These are phyloP conservation scores for Drechmeria coniospora DNA, from an alignment of 2,329 filamentous ascomycete species.

Conservation along the genomic window DNA sequence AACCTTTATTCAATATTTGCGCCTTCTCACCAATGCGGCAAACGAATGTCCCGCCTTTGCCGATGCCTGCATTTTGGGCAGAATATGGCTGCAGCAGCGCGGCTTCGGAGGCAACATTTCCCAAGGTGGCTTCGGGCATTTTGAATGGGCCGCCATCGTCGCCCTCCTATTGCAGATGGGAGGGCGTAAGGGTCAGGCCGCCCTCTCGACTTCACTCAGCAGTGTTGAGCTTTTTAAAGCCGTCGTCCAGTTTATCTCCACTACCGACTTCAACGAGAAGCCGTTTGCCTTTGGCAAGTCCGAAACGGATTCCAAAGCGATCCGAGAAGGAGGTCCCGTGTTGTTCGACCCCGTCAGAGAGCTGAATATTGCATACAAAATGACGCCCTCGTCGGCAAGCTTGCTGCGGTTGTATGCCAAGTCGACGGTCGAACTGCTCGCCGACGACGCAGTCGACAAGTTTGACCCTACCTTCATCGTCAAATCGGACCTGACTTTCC, in stretches of 20 bases:
- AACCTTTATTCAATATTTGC: slow-evolving; percentile 58
- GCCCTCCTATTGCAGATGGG: slow-evolving; percentile 70
- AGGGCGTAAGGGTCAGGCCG: slow-evolving; percentile 51
- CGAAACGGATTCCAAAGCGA: slow-evolving; percentile 15
- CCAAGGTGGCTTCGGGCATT: slow-evolving; percentile 76
- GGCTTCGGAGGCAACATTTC: slow-evolving; percentile 58
- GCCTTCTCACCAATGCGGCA: slow-evolving; percentile 53
- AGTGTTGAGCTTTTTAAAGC: slow-evolving; percentile 93
- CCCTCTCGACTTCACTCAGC: slow-evolving; percentile 68
- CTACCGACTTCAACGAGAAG: slow-evolving; percentile 54
- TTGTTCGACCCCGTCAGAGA: slow-evolving; percentile 62
- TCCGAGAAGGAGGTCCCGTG: slow-evolving; percentile 41
- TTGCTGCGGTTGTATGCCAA: slow-evolving; percentile 60
- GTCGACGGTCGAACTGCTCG: slow-evolving; percentile 58
- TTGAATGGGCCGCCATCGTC: slow-evolving; percentile 75
- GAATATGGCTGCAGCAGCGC: slow-evolving; percentile 78
- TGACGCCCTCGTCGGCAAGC: slow-evolving; percentile 70
- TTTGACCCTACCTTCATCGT: slow-evolving; percentile 76
- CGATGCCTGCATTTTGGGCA: slow-evolving; percentile 75
- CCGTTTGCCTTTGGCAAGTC: slow-evolving; percentile 36
- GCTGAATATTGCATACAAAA: slow-evolving; percentile 80
- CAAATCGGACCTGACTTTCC: slow-evolving; percentile 36
- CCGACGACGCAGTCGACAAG: slow-evolving; percentile 58
- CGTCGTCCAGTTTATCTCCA: slow-evolving; percentile 70
- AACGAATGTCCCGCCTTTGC: slow-evolving; percentile 58